Conservation (phyloP, 805 yeast species). For the Teunomyces stri region DNA sequence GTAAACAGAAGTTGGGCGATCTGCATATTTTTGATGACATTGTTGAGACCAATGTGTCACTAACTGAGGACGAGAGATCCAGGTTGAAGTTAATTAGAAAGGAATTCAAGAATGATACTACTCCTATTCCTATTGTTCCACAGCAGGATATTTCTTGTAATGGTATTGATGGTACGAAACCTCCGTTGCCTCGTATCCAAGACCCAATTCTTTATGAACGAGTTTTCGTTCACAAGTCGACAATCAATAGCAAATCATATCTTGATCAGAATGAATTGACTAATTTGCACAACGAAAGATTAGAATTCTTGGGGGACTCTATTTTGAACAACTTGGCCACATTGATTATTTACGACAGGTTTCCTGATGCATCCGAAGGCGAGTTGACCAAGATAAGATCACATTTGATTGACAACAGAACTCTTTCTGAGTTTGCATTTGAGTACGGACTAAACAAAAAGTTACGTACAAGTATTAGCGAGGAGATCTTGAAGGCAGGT, state of each 20-base stretch:
- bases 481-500: conserved; percentile 45
- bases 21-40: conserved; percentile 58
- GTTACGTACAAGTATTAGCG: conserved; percentile 51
- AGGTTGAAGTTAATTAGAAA: conserved; percentile 4
- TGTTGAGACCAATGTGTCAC: conserved; percentile 34
- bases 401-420: conserved; percentile 67
- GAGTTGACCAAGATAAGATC: conserved; percentile 70
- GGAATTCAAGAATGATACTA: conserved; percentile 7
- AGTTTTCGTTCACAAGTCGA: conserved; percentile 81
- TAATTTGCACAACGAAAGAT: conserved; percentile 73
- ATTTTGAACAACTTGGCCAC: conserved; percentile 74
- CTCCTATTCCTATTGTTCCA: conserved; percentile 1
- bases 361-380: conserved; percentile 79
- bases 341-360: conserved; percentile 57
- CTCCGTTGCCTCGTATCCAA: conserved; percentile 65
- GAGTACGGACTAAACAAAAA: conserved; percentile 63
- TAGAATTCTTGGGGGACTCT: conserved; percentile 91
- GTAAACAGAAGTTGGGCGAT: conserved; percentile 47
- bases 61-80: conserved; percentile 13
- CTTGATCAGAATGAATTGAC: conserved; percentile 57
- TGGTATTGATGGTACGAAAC: conserved; percentile 29
- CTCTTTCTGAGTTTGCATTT: conserved; percentile 66
- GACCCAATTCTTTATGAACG: conserved; percentile 58
- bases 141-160: conserved; percentile 6
- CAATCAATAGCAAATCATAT: conserved; percentile 55